Evolutionary conservation across 2,329 filamentous ascomycete species (phyloP), one percentile per base, ranked within the genome.

Genomic region (Colletotrichum sp.): DNA sequence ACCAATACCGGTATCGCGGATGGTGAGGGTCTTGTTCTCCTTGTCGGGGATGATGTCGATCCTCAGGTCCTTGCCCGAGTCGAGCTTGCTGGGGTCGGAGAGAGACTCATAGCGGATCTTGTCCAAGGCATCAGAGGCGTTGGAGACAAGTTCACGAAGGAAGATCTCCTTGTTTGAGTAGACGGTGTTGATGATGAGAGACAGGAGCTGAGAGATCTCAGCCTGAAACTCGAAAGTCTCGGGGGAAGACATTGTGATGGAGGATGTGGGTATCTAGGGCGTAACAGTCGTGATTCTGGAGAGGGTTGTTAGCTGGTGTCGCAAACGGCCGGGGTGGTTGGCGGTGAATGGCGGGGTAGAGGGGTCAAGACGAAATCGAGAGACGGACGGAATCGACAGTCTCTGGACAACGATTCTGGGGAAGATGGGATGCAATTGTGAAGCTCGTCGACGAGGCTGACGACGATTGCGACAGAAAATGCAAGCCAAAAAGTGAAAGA

Each of bases 141-240:
- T 99, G 90, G 97, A 99, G 85, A 99, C 95, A 83, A 99, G 87
- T 90, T 99, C 97, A 94, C 97, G 92, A 84, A 99, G 90, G 94
- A 99, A 99, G 87, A 99, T 99, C 90, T 99, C 97, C 93, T 99
- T 99, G 94, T 99, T 99, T 83, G 96, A 98, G 93, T 99, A 99
- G 91, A 99, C 97, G 81, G 97, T 99, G 95, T 99, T 99, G 93
- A 99, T 99, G 90, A 99, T 99, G 87, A 99, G 95, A 82, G 94
- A 96, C 86, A 99, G 95, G 81, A 99, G 95, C 95, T 99, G 97
- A 95, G 96, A 99, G 87, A 99, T 99, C 95, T 99, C 97, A 94
- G 97, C 97, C 94, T 99, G 97, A 92, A 99, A 99, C 94, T 99
- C 96, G 91, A 99, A 99, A 82, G 96, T 98, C 92, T 99, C 96